phyloP scores from a whole-genome alignment of 1,139 yeast species.

The Candida mesenterica region DNA sequence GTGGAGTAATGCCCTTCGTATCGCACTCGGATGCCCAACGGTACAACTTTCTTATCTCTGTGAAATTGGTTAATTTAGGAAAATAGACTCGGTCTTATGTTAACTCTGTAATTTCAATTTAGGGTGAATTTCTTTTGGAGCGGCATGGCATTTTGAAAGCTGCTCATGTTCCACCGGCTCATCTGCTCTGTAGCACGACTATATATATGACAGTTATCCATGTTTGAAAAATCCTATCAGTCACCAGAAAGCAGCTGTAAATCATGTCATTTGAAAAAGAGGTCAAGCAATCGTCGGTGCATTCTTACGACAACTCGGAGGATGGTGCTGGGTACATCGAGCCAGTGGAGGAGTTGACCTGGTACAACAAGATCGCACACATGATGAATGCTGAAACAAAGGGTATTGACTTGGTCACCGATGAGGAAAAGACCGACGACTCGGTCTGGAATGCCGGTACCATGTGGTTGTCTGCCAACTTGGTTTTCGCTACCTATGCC shows the following conservation, averaged over 20 bases:
- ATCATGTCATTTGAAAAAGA: conserved; percentile 15
- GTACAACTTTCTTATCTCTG: not conserved
- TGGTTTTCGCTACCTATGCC: conserved; percentile 82
- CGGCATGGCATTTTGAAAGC: too few species aligned
- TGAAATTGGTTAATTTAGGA: conserved; percentile 5
- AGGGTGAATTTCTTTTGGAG: too few species aligned
- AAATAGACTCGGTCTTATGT: conserved; percentile 10
- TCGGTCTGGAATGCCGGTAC: conserved; percentile 71
- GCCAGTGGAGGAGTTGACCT: conserved; percentile 15
- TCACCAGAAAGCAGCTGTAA: too few species aligned
- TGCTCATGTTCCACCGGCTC: too few species aligned
- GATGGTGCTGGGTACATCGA: conserved; percentile 22
- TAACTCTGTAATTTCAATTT: too few species aligned
- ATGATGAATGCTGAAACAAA: conserved; percentile 57
- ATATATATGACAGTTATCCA: too few species aligned
- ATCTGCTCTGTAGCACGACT: too few species aligned
- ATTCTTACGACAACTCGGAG: conserved; percentile 27
- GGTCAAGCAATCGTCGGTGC: conserved; percentile 19
- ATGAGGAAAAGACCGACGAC: conserved; percentile 60
- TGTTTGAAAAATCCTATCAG: too few species aligned
- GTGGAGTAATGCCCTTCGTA: too few species aligned
- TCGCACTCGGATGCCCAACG: conserved; percentile 1
- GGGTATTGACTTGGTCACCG: conserved; percentile 69
- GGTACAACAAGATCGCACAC: conserved; percentile 28
- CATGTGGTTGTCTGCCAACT: conserved; percentile 92